Base-by-base conservation (phyloP, 2,329 filamentous ascomycete species). In the Trichoderma arundinaceum region DNA sequence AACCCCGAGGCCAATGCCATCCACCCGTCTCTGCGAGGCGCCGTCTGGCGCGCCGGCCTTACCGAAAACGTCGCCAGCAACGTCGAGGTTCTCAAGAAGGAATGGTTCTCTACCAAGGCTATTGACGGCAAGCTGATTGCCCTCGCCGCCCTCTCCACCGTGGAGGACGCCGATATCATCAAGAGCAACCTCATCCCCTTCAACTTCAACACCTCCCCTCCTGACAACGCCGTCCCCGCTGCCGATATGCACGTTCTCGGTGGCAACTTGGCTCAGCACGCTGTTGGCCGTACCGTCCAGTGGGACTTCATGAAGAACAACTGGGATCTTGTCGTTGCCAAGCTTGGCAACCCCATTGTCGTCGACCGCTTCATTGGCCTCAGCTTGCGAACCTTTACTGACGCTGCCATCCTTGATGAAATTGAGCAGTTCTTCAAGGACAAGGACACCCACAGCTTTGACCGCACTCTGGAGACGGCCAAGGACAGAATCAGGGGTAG, bases 71-170 rank as follows among this genome's bases (percentile, higher is more conserved):
- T 92, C 7, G 87, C 87, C 7, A 84, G 85, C 60, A 82, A 88
- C 15, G 92, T 92, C 70, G 84, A 90, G 33, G 85, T 89, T 7
- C 84, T 99, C 63, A 92, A 94, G 81, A 87, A 92, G 63, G 94
- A 97, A 76, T 98, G 92, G 84, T 84, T 88, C 69, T 88, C 83
- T 58, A 95, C 92, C 12, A 90, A 90, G 60, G 92, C 93, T 7
- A 89, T 97, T 43, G 95, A 98, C 73, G 94, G 93, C 72, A 96
- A 94, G 78, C 93, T 97, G 71, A 91, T 96, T 69, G 90, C 88
- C 70, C 85, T 98, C 3, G 82, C 86, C 43, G 87, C 91, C 4
- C 84, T 99, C 51, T 92, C 93, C 39, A 87, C 88, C 44, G 88
- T 91, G 19, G 89, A 90, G 71, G 87, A 92, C 64, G 75, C 79